Evolutionary conservation across 1,139 yeast species (phyloP).

Genomic region (Saccharomycopsis crataegensis): DNA sequence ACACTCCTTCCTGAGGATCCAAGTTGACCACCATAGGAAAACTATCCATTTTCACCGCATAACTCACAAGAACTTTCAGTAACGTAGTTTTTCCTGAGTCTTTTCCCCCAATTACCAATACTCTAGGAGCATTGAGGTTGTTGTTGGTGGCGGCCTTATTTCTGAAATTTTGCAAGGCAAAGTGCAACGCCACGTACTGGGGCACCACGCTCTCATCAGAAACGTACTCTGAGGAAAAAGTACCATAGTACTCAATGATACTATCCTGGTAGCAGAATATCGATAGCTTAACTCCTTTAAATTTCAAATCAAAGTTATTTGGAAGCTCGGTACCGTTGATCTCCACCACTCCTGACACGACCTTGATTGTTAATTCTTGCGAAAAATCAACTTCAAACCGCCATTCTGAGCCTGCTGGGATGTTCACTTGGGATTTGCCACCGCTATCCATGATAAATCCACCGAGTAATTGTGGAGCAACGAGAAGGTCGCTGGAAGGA

Average conservation of each 20-base stretch:
- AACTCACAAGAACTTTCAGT: conserved; percentile 60
- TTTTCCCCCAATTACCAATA: conserved; percentile 65
- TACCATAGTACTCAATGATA: conserved; percentile 38
- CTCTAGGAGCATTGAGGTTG: conserved; percentile 41
- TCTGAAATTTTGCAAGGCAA: conserved; percentile 64
- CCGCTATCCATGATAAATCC: too few species aligned
- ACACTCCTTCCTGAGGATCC: conserved; percentile 74
- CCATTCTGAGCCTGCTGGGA: conserved; percentile 60
- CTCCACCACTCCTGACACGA: conserved; percentile 71
- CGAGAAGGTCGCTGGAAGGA: background rate
- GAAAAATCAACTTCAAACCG: conserved; percentile 67
- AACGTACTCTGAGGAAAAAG: conserved; percentile 48
- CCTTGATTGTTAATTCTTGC: conserved; percentile 47
- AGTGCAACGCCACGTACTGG: conserved; percentile 60
- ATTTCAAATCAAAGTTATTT: conserved; percentile 52
- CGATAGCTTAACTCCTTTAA: conserved; percentile 52
- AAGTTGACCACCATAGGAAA: conserved; percentile 73
- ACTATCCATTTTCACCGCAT: conserved; percentile 61
- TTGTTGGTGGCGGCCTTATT: conserved; percentile 11
- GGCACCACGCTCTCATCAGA: conserved; percentile 67
- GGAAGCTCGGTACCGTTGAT: conserved; percentile 91
- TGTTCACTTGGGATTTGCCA: background rate
- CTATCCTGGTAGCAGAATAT: conserved; percentile 54
- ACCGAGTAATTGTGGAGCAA: background rate
- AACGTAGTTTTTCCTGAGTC: conserved; percentile 76